A percentile compares a stretch with the other conserved stretches of the same genome.
These are phyloP conservation scores for Calcarisporium arbuscula DNA, from an alignment of 2,329 filamentous ascomycete species.

Conservation along the genomic window DNA sequence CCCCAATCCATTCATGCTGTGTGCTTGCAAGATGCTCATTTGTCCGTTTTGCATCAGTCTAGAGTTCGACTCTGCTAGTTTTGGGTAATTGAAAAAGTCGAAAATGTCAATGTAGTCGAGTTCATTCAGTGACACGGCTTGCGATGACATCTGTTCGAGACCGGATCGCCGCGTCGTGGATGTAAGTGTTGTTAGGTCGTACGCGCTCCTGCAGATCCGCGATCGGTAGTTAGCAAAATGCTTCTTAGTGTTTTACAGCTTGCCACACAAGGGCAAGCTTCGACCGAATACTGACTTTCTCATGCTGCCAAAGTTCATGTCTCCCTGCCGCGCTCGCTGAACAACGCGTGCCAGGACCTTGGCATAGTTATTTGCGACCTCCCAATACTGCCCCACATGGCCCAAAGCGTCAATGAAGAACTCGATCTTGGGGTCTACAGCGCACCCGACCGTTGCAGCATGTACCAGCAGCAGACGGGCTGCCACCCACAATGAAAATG, in stretches of 20 bases:
- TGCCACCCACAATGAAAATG: slow-evolving; percentile 38
- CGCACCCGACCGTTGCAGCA: slow-evolving; percentile 29
- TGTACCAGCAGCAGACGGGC: slow-evolving; percentile 34
- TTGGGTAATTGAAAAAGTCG: slow-evolving; percentile 39
- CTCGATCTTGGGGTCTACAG: slow-evolving; percentile 32
- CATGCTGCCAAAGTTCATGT: slow-evolving; percentile 32
- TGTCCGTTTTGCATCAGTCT: slow-evolving; percentile 15
- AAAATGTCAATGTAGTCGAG: slow-evolving; percentile 39
- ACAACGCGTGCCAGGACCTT: slow-evolving; percentile 33
- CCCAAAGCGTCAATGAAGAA: slow-evolving; percentile 37
- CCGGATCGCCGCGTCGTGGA: slow-evolving; percentile 28
- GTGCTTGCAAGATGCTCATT: slow-evolving; percentile 16
- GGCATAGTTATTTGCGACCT: slow-evolving; percentile 36
- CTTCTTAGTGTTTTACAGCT: slow-evolving; percentile 6
- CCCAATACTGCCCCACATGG: slow-evolving; percentile 36
- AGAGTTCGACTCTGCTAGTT: slow-evolving; percentile 17
- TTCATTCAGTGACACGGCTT: slow-evolving; percentile 30
- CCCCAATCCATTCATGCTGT: slow-evolving; percentile 15
- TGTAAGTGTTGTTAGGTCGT: slow-evolving; percentile 31
- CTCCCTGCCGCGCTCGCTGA: slow-evolving; percentile 27
- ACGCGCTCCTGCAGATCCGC: slow-evolving; percentile 25
- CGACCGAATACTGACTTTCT: slow-evolving; percentile 24
- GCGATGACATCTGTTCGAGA: slow-evolving; percentile 31
- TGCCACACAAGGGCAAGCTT: not conserved
- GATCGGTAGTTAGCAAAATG: slow-evolving; percentile 3